Conservation (phyloP, 495 filamentous ascomycete species). For the Podospora tetraspora region DNA sequence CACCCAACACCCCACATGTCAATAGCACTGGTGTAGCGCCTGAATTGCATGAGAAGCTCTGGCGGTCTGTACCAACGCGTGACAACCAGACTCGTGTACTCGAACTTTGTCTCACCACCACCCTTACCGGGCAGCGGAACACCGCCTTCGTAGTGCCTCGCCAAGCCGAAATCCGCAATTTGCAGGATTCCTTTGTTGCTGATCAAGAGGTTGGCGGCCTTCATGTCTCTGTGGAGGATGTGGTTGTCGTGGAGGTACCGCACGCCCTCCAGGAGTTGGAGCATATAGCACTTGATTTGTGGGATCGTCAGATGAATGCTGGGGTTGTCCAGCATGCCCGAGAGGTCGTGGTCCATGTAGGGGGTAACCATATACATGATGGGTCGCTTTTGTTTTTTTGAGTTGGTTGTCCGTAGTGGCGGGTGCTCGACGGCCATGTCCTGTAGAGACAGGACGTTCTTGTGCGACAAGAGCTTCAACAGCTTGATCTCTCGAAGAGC, state of each 20-base stretch:
- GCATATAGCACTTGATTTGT: slow-evolving; percentile 97
- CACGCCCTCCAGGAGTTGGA: slow-evolving; percentile 86
- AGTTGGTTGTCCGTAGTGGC: slow-evolving; percentile 53
- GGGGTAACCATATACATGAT: slow-evolving; percentile 98
- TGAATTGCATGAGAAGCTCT: slow-evolving; percentile 81
- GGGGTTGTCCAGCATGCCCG: slow-evolving; percentile 92
- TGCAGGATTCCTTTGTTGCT: slow-evolving; percentile 90
- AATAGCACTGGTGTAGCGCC: slow-evolving; percentile 88
- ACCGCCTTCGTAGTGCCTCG: slow-evolving; percentile 84
- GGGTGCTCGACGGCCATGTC: slow-evolving; percentile 91
- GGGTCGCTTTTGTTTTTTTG: slow-evolving; percentile 72
- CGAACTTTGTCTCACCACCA: slow-evolving; percentile 76
- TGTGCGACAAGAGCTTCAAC: slow-evolving; percentile 85
- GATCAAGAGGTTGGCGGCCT: slow-evolving; percentile 95
- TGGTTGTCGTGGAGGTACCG: slow-evolving; percentile 83
- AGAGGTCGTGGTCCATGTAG: slow-evolving; percentile 98
- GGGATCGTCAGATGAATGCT: slow-evolving; percentile 76
- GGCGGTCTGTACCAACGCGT: slow-evolving; percentile 97
- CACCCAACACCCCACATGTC: slow-evolving; percentile 98
- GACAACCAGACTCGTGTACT: slow-evolving; percentile 92
- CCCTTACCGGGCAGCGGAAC: slow-evolving; percentile 74
- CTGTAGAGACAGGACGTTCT: slow-evolving; percentile 78
- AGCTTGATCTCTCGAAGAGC: slow-evolving; percentile 89
- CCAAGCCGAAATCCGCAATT: slow-evolving; percentile 96
- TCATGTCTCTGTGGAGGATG: slow-evolving; percentile 97